These are phyloP conservation scores for Platanus orientalis DNA, from an alignment of 164 flowering plant genomes.

Conservation along the genomic window DNA sequence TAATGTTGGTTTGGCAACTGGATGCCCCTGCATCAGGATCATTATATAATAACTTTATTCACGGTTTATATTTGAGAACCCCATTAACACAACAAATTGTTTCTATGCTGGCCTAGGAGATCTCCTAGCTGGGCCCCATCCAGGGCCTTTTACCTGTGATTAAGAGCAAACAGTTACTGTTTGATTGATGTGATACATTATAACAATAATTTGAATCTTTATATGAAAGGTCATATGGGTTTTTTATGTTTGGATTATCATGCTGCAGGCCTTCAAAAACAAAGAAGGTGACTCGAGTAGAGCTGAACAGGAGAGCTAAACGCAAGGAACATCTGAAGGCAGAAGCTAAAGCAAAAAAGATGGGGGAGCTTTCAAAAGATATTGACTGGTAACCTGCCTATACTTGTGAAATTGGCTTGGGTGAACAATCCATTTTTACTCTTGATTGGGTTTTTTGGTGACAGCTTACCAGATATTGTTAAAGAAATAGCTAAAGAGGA, in stretches of 20 bases:
- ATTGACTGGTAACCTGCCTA: conserved; percentile 56
- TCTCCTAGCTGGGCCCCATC: too few species aligned
- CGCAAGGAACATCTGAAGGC: conserved; percentile 56
- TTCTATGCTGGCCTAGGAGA: too few species aligned
- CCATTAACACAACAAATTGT: too few species aligned
- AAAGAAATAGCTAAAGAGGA: conserved; percentile 86
- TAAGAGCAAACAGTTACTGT: too few species aligned
- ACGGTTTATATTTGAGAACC: too few species aligned
- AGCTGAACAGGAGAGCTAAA: conserved; percentile 70
- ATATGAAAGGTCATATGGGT: background rate
- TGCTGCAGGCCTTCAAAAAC: conserved; percentile 43
- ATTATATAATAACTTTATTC: too few species aligned
- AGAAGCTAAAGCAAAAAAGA: conserved; percentile 60
- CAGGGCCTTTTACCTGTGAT: too few species aligned
- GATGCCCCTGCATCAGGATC: too few species aligned
- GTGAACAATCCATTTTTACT: background rate
- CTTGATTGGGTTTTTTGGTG: conserved; percentile 5
- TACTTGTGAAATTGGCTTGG: background rate
- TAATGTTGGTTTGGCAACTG: too few species aligned
- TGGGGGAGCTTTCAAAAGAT: conserved; percentile 49
- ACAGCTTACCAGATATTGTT: conserved; percentile 74
- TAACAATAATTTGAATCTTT: background rate
- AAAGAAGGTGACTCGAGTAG: conserved; percentile 71
- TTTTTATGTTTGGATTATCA: conserved; percentile 6
- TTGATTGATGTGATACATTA: background rate